Evolutionary conservation across 2,329 filamentous ascomycete genomes (phyloP).

Genomic region (Chrysoporthe austroafricana): DNA sequence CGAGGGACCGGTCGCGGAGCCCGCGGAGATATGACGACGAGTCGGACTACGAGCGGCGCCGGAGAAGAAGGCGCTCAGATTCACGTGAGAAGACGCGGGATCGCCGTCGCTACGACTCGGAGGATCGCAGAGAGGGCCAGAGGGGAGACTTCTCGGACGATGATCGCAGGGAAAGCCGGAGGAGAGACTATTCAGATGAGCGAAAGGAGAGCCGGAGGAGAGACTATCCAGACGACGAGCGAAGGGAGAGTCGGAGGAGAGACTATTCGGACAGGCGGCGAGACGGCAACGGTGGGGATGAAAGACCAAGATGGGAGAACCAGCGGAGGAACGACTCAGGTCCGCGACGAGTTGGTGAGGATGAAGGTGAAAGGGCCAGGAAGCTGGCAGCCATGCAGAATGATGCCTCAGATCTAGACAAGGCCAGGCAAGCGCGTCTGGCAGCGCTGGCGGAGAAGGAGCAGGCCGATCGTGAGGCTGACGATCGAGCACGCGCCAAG

Average conservation of each 20-base stretch:
- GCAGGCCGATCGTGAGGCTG: constrained; percentile 64
- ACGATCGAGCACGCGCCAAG: constrained; percentile 64
- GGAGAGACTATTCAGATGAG: not conserved
- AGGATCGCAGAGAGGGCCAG: constrained; percentile 35
- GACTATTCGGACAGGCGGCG: constrained; percentile 28
- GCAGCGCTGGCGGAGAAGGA: constrained; percentile 70
- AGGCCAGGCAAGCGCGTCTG: constrained; percentile 70
- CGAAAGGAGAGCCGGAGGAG: constrained; percentile 24
- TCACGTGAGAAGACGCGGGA: constrained; percentile 49
- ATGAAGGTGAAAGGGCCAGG: constrained; percentile 63
- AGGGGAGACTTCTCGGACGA: constrained; percentile 29
- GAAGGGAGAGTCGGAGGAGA: constrained; percentile 12
- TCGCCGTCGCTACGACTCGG: constrained; percentile 39
- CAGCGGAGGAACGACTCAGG: not conserved
- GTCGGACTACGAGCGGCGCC: constrained; percentile 45
- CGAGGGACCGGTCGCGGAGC: constrained; percentile 48
- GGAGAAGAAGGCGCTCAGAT: constrained; percentile 49
- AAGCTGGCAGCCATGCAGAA: constrained; percentile 76
- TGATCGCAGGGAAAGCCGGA: constrained; percentile 23
- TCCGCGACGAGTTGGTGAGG: constrained; percentile 34
- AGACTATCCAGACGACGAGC: constrained; percentile 32
- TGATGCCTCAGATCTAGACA: constrained; percentile 70
- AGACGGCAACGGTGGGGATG: not conserved
- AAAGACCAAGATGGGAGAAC: not conserved
- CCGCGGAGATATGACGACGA: constrained; percentile 44